Evolutionary conservation across 345 rosid genomes (phyloP), one percentile per base, ranked within the genome.

Genomic region (Syzygium aqueum): DNA sequence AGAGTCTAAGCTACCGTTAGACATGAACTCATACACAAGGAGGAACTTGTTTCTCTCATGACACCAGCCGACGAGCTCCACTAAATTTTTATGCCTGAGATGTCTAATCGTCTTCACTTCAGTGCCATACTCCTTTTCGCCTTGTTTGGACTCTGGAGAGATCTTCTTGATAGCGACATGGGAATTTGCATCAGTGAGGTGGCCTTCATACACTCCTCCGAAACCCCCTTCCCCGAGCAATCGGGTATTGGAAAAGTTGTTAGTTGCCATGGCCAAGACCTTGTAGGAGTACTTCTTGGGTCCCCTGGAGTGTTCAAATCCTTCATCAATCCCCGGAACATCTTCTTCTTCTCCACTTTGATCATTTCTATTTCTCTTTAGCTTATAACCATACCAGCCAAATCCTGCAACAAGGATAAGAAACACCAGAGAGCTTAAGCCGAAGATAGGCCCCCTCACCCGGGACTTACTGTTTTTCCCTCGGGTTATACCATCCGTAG

Each of bases 1-100:
- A 83, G 53, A 22, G 27, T 87, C 89, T 22, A 87, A 61, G 57
- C 89, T 87, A 51, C 86, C 89, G 1, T 87, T 84, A 4, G 86
- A 53, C 89, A 87, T 84, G 78, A 19, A 87, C 51, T 87, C 88
- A 4, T 87, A 87, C 49, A 87, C 33, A 0, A 87, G 54, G 30
- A 84, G 11, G 37, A 87, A 46, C 11, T 67, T 65, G 3, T 5
- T 21, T 51, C 37, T 51, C 33, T 77, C 52, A 16, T 77, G 88
- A 43, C 85, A 16, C 83, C 65, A 86, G 1, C 85, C 85, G 2
- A 30, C 5, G 28, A 86, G 85, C 56, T 86, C 40, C 51, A 86
- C 85, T 12, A 77, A 16, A 28, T 86, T 86, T 21, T 61, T 37
- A 5, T 77, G 88, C 65, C 15, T 52, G 0, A 77, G n/a, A 22